Evolutionary conservation across 2,329 filamentous ascomycete genomes (phyloP).

Genomic region (Colletotrichum nymphaeae): DNA sequence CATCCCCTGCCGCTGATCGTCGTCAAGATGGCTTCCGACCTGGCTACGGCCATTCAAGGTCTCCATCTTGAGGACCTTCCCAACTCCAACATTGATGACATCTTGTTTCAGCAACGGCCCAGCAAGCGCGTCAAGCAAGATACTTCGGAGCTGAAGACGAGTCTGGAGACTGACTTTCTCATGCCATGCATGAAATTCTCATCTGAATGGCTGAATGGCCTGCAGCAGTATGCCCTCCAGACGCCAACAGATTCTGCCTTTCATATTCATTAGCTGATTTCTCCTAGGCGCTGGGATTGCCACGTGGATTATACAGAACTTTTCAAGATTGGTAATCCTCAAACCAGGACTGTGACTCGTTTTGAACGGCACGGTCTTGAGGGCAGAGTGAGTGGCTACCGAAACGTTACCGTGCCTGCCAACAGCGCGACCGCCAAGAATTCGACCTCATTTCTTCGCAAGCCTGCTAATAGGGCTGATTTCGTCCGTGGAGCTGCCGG

Average conservation of each 20-base stretch:
- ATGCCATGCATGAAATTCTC: slow-evolving; percentile 84
- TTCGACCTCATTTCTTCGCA: slow-evolving; percentile 87
- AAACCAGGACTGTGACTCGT: slow-evolving; percentile 93
- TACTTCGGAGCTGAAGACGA: slow-evolving; percentile 72
- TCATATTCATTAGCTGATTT: neutral
- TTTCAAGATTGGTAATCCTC: slow-evolving; percentile 88
- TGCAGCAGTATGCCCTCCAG: slow-evolving; percentile 74
- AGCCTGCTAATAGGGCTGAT: slow-evolving; percentile 86
- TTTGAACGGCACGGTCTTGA: slow-evolving; percentile 93
- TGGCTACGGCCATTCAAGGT: slow-evolving; percentile 30
- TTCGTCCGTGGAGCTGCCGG: slow-evolving; percentile 94
- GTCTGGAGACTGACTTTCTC: slow-evolving; percentile 82
- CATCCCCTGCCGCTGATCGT: neutral
- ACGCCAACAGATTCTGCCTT: neutral
- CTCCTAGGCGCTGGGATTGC: slow-evolving; percentile 75
- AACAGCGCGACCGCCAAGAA: slow-evolving; percentile 94
- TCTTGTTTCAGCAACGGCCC: slow-evolving; percentile 61
- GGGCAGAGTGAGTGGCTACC: slow-evolving; percentile 92
- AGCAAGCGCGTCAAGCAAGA: slow-evolving; percentile 60
- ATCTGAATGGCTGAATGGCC: slow-evolving; percentile 84
- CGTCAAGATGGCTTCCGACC: slow-evolving; percentile 30
- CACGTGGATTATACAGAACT: slow-evolving; percentile 84
- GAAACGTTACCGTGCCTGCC: slow-evolving; percentile 91
- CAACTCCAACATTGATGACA: slow-evolving; percentile 61
- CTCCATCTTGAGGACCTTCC: slow-evolving; percentile 27